These are phyloP conservation scores for Aspergillus cejpii DNA, from an alignment of 2,329 filamentous ascomycete species.

Conservation along the genomic window DNA sequence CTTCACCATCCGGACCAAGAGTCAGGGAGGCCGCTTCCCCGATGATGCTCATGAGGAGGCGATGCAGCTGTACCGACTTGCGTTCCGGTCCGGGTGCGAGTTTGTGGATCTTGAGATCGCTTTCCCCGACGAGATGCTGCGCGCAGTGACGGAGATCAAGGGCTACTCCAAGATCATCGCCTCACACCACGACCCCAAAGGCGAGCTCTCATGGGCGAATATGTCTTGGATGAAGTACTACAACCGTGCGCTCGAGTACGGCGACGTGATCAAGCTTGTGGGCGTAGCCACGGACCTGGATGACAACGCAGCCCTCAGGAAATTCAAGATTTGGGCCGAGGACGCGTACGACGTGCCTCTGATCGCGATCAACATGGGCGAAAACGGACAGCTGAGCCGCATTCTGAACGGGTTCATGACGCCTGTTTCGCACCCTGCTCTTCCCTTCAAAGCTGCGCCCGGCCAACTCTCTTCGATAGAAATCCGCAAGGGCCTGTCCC, in stretches of 20 bases:
- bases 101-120: constrained; percentile 92
- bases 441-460: constrained; percentile 91
- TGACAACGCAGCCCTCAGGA: constrained; percentile 78
- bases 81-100: constrained; percentile 76
- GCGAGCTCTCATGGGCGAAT: constrained; percentile 76
- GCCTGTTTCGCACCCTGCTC: constrained; percentile 77
- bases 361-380: constrained; percentile 94
- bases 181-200: constrained; percentile 84
- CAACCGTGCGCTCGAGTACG: constrained; percentile 81
- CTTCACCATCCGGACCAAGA: constrained; percentile 79
- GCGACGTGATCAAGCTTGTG: constrained; percentile 90
- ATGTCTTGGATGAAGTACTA: constrained; percentile 89
- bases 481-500: constrained; percentile 68
- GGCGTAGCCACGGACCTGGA: constrained; percentile 68
- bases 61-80: constrained; percentile 67
- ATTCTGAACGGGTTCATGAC: constrained; percentile 91
- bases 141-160: constrained; percentile 60
- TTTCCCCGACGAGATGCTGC: constrained; percentile 68
- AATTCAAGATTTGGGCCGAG: constrained; percentile 72
- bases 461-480: constrained; percentile 87
- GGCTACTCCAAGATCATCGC: constrained; percentile 79
- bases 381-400: constrained; percentile 76
- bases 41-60: constrained; percentile 67
- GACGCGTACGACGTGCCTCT: constrained; percentile 70
- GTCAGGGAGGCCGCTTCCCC: constrained; percentile 83